A percentile compares a stretch with the other conserved stretches of the same genome.
Evolutionary conservation across 2,329 filamentous ascomycete species (phyloP).

Genomic region (Penicillium hordei): DNA sequence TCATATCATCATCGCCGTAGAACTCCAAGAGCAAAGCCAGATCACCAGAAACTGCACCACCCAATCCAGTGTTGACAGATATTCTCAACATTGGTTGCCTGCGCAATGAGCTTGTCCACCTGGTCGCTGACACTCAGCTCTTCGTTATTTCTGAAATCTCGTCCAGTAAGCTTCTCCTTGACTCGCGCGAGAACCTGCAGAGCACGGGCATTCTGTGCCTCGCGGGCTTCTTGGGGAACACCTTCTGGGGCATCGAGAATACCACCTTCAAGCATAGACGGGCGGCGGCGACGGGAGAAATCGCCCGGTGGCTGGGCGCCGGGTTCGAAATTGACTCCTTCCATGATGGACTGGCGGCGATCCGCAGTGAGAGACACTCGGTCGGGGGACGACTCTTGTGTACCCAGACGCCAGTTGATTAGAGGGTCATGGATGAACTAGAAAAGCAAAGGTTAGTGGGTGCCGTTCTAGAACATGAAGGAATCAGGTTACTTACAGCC

Average conservation of each 20-base stretch:
- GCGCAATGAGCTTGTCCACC: slow-evolving; percentile 90
- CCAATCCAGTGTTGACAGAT: slow-evolving; percentile 98
- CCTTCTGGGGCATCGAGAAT: slow-evolving; percentile 46
- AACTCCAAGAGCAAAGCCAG: slow-evolving; percentile 22
- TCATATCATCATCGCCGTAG: slow-evolving; percentile 27
- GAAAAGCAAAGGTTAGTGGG: slow-evolving; percentile 22
- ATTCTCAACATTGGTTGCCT: slow-evolving; percentile 96
- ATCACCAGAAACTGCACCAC: slow-evolving; percentile 96
- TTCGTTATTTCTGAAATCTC: slow-evolving; percentile 83
- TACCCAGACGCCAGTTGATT: slow-evolving; percentile 86
- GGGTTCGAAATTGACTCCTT: slow-evolving; percentile 46
- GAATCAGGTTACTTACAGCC: slow-evolving; percentile 65
- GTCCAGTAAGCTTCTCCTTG: slow-evolving; percentile 90
- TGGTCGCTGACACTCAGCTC: slow-evolving; percentile 84
- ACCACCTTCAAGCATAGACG: slow-evolving; percentile 65
- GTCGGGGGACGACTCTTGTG: slow-evolving; percentile 61
- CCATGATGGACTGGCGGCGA: slow-evolving; percentile 60
- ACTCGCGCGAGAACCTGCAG: slow-evolving; percentile 89
- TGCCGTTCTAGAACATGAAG: not conserved
- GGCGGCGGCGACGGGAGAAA: slow-evolving; percentile 63
- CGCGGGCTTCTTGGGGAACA: slow-evolving; percentile 51
- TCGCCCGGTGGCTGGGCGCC: slow-evolving; percentile 65
- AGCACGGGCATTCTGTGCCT: slow-evolving; percentile 90
- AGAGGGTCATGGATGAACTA: slow-evolving; percentile 99
- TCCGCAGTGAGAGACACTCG: slow-evolving; percentile 61